Conservation (phyloP, 2,329 filamentous ascomycete genomes). For the Ophiocordyceps unilateralis region DNA sequence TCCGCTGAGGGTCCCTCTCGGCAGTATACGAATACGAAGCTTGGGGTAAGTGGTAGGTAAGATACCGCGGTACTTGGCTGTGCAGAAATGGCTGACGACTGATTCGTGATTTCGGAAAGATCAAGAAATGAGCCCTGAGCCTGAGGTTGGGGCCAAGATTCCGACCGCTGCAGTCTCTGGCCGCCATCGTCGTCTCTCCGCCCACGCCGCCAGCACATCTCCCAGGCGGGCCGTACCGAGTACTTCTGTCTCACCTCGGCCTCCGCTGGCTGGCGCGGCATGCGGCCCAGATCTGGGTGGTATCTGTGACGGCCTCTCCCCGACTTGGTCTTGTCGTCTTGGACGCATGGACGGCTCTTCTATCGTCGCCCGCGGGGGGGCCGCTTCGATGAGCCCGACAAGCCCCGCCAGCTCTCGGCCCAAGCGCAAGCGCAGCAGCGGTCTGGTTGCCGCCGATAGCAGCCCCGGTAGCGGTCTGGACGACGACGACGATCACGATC, state of each 20-base stretch:
- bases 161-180: no score
- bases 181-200: not conserved
- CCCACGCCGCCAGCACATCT: not conserved
- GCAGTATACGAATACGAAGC: no score
- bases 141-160: no score
- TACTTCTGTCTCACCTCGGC: not conserved
- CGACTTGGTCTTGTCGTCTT: slow-evolving; percentile 7
- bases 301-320: slow-evolving; percentile 4
- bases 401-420: slow-evolving; percentile 35
- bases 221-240: not conserved
- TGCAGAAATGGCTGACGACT: no score
- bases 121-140: no score
- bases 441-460: slow-evolving; percentile 34
- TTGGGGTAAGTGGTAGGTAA: no score
- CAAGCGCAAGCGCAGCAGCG: slow-evolving; percentile 44
- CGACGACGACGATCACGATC: slow-evolving; percentile 35
- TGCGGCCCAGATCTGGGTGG: not conserved
- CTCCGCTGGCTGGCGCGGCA: not conserved
- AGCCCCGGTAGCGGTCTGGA: slow-evolving; percentile 37
- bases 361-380: slow-evolving; percentile 25
- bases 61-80: no score
- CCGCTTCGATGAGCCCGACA: slow-evolving; percentile 34
- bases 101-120: no score
- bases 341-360: slow-evolving; percentile 31
- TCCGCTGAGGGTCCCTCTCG: not conserved